Evolutionary conservation across 1,284 basidiomycete species (phyloP), one percentile per base, ranked within the genome.

Genomic region (Cerrena zonata): DNA sequence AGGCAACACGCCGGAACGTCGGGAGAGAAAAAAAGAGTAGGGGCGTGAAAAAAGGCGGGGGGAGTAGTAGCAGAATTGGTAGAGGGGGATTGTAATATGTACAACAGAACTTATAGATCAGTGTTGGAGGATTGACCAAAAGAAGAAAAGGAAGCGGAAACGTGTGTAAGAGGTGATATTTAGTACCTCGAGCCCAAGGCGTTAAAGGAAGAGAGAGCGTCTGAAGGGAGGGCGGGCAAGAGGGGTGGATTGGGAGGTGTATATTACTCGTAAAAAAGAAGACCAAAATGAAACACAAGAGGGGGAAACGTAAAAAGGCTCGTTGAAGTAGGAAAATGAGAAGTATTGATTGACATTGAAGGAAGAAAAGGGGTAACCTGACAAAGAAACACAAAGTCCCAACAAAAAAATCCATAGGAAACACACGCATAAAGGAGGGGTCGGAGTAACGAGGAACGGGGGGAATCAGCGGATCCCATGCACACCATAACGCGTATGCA

Each of bases 1-100:
- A 54, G 58, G 60, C 64, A 58, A 56, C 55, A 57, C 53, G 62
- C 61, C 59, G 53, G 56, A 50, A 47, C 50, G 51, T 34, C 30
- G 55, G 50, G 53, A 49, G 18, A 49, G 51, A 46, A 55, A 48
- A 52, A 49, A 41, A 22, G 18, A 47, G 45, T 37, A 52, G 45
- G 10, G 13, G 40, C 40, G 21, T 22, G 25, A 22, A 22, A 3
- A 53, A 52, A 55, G 53, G 54, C 41, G 43, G 34, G 53, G 23
- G 45, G 46, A 38, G 53, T 25, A 46, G 41, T 21, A 18, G 24
- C 42, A 37, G 54, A 26, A 53, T 48, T 54, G 52, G 40, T 40
- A 56, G 46, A 47, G 48, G 50, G 51, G 50, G 51, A 45, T 54
- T 45, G 50, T 45, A 44, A 22, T 45, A 45, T 36, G 51, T n/a